Evolutionary conservation across 768 basidiomycete species (phyloP).

Genomic region (Pleurotus sapidus): DNA sequence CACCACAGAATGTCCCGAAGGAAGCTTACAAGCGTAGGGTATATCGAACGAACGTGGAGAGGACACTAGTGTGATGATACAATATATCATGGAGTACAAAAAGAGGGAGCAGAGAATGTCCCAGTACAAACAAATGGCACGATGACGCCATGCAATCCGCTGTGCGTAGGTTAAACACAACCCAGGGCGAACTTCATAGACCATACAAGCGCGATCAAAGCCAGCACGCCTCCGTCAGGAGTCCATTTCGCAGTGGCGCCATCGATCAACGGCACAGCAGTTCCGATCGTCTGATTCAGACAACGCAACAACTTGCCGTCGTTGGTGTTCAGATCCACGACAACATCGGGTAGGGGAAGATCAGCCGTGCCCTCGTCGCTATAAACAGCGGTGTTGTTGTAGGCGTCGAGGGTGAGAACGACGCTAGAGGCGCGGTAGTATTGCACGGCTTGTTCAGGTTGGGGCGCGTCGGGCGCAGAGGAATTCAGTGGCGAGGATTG

Average conservation of each 20-base stretch:
- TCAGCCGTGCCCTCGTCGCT: conserved; percentile 28
- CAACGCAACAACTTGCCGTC: conserved; percentile 44
- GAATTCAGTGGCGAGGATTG: conserved; percentile 28
- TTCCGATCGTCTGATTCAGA: conserved; percentile 52
- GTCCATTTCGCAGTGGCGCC: neutral
- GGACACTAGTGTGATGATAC: too few relatives aligned
- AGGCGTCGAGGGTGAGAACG: conserved; percentile 53
- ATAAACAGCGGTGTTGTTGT: conserved; percentile 55
- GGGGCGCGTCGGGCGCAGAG: conserved; percentile 17
- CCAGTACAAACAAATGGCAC: too few relatives aligned
- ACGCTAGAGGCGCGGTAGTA: conserved; percentile 60
- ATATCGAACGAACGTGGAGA: too few relatives aligned
- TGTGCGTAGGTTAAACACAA: neutral
- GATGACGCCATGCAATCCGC: too few relatives aligned
- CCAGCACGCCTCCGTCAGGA: neutral
- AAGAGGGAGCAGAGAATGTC: too few relatives aligned
- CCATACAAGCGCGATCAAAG: neutral
- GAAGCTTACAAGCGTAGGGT: too few relatives aligned
- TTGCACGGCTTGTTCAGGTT: conserved; percentile 49
- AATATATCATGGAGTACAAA: too few relatives aligned
- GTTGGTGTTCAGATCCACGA: conserved; percentile 21
- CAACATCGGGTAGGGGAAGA: conserved; percentile 36
- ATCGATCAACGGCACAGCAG: conserved; percentile 21
- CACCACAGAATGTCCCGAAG: too few relatives aligned
- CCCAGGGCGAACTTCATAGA: neutral